Evolutionary conservation across 2,329 filamentous ascomycete genomes (phyloP).

Genomic region (Colletotrichum chrysophilum): DNA sequence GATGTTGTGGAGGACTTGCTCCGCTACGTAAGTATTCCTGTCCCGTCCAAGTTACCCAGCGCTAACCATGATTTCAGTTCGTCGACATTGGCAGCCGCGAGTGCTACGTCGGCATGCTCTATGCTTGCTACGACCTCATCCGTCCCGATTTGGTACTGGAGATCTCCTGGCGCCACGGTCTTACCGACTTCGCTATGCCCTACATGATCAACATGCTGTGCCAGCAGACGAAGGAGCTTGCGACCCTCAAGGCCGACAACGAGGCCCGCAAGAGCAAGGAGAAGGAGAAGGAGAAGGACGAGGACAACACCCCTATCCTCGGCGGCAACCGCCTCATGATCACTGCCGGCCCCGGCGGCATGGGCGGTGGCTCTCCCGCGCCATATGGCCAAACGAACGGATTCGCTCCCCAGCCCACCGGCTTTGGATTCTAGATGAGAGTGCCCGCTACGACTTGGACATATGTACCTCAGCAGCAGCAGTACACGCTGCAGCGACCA

Average conservation of each 20-base stretch:
- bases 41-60: neutral
- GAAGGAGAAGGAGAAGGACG: slow-evolving; percentile 76
- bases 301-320: slow-evolving; percentile 93
- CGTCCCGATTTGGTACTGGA: slow-evolving; percentile 92
- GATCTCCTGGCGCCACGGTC: slow-evolving; percentile 93
- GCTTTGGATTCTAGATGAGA: slow-evolving; percentile 64
- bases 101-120: slow-evolving; percentile 99
- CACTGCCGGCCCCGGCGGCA: slow-evolving; percentile 79
- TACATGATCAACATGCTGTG: slow-evolving; percentile 99
- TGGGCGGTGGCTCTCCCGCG: slow-evolving; percentile 60
- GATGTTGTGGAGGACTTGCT: slow-evolving; percentile 96
- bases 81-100: slow-evolving; percentile 99
- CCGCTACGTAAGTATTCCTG: slow-evolving; percentile 80
- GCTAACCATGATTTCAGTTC: slow-evolving; percentile 67
- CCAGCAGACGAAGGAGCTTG: slow-evolving; percentile 87
- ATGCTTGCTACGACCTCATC: slow-evolving; percentile 97
- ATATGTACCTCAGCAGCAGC: neutral
- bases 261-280: slow-evolving; percentile 88
- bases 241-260: slow-evolving; percentile 90
- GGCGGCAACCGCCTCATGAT: slow-evolving; percentile 91
- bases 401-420: slow-evolving; percentile 87
- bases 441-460: slow-evolving; percentile 9
- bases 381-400: slow-evolving; percentile 85
- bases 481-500: neutral
- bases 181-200: slow-evolving; percentile 98